Evolutionary conservation across 1,139 yeast species (phyloP).

Genomic region (Oligophagozyma castellii): DNA sequence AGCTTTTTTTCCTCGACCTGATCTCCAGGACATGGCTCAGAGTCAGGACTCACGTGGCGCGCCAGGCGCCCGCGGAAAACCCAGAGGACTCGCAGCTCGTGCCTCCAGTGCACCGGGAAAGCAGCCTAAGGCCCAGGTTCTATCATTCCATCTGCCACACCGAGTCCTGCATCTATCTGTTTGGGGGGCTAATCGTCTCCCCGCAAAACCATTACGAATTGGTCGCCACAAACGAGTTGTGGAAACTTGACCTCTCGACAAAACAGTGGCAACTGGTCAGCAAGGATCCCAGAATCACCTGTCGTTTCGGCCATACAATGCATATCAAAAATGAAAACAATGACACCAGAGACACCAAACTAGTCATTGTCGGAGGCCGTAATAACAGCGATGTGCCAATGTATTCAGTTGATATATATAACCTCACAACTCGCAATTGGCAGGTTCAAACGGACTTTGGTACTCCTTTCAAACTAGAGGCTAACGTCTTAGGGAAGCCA

Average conservation of each 20-base stretch:
- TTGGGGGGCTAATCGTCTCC: conserved; percentile 42
- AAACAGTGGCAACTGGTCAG: conserved; percentile 41
- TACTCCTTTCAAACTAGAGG: conserved; percentile 7
- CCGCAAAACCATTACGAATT: conserved; percentile 26
- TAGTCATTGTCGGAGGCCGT: conserved; percentile 51
- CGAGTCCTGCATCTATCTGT: conserved; percentile 39
- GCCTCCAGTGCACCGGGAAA: not conserved
- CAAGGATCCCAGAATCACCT: conserved; percentile 27
- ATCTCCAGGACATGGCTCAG: conserved; percentile 46
- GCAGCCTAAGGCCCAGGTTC: conserved; percentile 32
- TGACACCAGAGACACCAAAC: conserved; percentile 37
- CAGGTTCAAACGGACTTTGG: conserved; percentile 23
- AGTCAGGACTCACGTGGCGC: conserved; percentile 19
- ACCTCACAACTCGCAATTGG: conserved; percentile 36
- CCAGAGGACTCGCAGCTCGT: not conserved
- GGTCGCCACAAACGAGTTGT: conserved; percentile 47
- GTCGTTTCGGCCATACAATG: conserved; percentile 42
- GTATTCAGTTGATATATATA: conserved; percentile 37
- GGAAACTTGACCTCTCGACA: conserved; percentile 46
- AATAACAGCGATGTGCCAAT: conserved; percentile 31
- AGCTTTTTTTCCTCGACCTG: conserved; percentile 42
- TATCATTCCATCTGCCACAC: conserved; percentile 44
- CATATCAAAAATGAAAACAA: conserved; percentile 31
- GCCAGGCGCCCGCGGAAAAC: not conserved
- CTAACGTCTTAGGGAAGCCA: conserved; percentile 16